phyloP scores from a whole-genome alignment of 257 asterid species.

The Solanum clarkiae region DNA sequence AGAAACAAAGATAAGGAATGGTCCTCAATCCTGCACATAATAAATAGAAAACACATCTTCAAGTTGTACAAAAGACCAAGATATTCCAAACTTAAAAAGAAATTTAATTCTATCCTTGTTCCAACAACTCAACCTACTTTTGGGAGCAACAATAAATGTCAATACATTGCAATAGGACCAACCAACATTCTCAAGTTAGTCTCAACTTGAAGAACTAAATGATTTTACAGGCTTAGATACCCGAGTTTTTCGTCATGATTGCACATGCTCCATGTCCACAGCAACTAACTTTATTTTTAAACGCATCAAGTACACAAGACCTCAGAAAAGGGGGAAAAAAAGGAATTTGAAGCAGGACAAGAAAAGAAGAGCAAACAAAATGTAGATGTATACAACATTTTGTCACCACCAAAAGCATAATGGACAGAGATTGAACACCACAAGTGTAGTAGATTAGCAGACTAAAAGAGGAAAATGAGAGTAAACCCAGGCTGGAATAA shows the following conservation, averaged over 20 bases:
- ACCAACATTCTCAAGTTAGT: neutral
- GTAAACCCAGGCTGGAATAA: neutral
- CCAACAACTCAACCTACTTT: neutral
- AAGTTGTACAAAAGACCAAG: neutral
- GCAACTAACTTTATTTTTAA: neutral
- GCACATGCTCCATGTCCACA: neutral
- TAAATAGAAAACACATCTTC: neutral
- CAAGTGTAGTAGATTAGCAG: neutral
- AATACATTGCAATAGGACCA: neutral
- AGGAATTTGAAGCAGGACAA: neutral
- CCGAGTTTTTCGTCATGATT: neutral
- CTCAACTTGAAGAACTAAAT: neutral
- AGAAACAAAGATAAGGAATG: neutral
- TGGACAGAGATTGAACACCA: neutral
- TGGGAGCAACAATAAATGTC: neutral
- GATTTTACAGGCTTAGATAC: neutral
- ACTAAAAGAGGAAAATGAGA: neutral
- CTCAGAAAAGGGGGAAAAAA: neutral
- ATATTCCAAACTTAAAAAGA: neutral
- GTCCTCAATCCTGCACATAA: neutral
- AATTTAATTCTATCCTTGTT: neutral
- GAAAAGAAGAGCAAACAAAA: neutral
- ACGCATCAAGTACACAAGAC: neutral
- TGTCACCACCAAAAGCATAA: neutral
- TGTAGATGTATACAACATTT: neutral